Conservation (phyloP, 176 grass and related monocot species). For the Juncus effusus region DNA sequence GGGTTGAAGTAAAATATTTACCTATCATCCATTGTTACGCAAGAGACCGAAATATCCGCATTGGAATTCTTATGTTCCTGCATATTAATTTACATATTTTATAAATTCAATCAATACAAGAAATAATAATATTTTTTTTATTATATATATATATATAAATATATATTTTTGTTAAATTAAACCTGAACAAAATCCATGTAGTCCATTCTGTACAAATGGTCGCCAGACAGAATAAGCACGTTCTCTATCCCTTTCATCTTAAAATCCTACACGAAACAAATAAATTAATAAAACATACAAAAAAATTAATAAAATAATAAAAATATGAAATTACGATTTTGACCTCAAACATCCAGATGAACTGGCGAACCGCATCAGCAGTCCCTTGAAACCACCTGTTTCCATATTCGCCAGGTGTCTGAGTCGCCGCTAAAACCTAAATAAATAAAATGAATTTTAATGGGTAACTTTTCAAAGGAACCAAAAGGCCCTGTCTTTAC, state of each 20-base stretch:
- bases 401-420: slow-evolving; percentile 66
- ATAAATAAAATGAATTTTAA: not conserved
- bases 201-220: slow-evolving; percentile 89
- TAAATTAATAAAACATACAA: slow-evolving; percentile 9
- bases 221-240: slow-evolving; percentile 72
- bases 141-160: not conserved
- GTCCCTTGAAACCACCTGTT: slow-evolving; percentile 92
- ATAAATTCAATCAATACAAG: slow-evolving; percentile 16
- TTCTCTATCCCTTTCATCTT: slow-evolving; percentile 68
- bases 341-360: slow-evolving; percentile 85
- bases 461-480: too few species aligned
- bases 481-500: too few species aligned
- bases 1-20: slow-evolving; percentile 17
- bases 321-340: not conserved
- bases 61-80: slow-evolving; percentile 66
- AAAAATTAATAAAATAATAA: not conserved
- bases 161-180: not conserved
- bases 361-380: slow-evolving; percentile 87
- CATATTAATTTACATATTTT: slow-evolving; percentile 26
- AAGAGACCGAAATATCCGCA: slow-evolving; percentile 75
- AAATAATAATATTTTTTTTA: not conserved
- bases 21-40: slow-evolving; percentile 73
- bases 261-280: slow-evolving; percentile 49
- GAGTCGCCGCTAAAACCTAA: slow-evolving; percentile 77
- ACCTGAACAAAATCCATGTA: slow-evolving; percentile 92